A percentile compares a stretch with the other conserved stretches of the same genome.
Evolutionary conservation across 352 stramenopile genomes (phyloP).

Genomic region (Achlya hypogyna): DNA sequence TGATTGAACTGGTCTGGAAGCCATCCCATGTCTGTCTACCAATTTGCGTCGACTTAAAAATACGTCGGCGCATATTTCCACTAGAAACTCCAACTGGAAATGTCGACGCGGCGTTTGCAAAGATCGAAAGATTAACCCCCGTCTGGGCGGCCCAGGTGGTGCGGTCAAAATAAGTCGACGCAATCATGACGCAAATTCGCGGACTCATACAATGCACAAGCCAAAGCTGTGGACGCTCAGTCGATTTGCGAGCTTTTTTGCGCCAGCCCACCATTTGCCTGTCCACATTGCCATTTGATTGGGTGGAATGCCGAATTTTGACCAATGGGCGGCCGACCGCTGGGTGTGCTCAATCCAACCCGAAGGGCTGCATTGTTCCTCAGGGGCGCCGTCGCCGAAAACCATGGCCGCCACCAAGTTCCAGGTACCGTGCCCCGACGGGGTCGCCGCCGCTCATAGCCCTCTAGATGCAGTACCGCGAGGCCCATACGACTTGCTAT

Average conservation of each 20-base stretch:
- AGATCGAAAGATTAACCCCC: neutral
- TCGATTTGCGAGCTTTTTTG: too few species aligned
- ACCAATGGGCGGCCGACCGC: neutral
- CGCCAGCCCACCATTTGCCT: too few species aligned
- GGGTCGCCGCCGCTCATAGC: neutral
- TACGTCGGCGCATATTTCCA: neutral
- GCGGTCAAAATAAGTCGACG: neutral
- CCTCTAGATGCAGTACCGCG: neutral
- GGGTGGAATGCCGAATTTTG: neutral
- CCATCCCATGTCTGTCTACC: neutral
- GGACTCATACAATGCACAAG: neutral
- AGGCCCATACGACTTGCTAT: neutral
- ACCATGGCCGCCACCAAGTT: neutral
- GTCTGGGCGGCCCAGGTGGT: neutral
- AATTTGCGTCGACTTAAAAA: neutral
- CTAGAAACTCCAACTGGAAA: neutral
- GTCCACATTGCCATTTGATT: neutral
- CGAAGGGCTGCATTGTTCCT: neutral
- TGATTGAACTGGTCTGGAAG: too few species aligned
- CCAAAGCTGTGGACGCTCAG: neutral
- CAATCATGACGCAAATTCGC: neutral
- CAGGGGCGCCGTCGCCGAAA: neutral
- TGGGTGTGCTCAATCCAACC: neutral
- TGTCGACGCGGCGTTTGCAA: neutral
- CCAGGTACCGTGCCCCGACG: neutral